Percentiles rank a stretch among this genome's conserved stretches.
phyloP scores from a whole-genome alignment of 768 basidiomycete species.

The Mycena rosella region DNA sequence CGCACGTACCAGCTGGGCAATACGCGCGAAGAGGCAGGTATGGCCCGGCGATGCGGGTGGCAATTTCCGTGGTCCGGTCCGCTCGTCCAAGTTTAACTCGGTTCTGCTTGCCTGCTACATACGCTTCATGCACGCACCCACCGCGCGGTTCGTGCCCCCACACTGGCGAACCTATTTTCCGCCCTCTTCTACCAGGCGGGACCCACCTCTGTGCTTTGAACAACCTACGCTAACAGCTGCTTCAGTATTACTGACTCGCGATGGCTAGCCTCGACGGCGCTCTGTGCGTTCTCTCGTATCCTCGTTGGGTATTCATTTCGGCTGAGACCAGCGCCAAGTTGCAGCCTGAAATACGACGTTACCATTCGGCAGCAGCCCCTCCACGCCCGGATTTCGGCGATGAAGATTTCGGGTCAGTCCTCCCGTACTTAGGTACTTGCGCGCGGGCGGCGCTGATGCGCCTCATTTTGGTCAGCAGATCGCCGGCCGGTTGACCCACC shows the following conservation, averaged over 20 bases:
- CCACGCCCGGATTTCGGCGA: constrained; percentile 38
- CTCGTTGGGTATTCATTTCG: neutral
- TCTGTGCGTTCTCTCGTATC: constrained; percentile 8
- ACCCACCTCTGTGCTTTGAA: constrained; percentile 3
- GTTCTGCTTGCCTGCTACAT: constrained; percentile 23
- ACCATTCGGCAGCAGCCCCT: constrained; percentile 35
- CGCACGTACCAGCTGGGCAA: constrained; percentile 9
- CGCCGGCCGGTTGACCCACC: constrained; percentile 39
- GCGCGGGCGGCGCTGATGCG: constrained; percentile 11
- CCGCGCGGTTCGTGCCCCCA: constrained; percentile 24
- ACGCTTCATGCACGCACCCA: constrained; percentile 17
- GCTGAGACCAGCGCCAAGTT: neutral
- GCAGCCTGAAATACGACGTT: constrained; percentile 29
- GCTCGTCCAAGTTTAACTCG: constrained; percentile 29
- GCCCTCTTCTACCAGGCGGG: constrained; percentile 16
- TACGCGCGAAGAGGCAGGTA: constrained; percentile 11
- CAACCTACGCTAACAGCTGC: neutral
- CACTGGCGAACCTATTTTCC: constrained; percentile 24
- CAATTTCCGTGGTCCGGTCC: constrained; percentile 28
- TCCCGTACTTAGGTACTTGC: neutral
- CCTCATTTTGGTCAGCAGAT: constrained; percentile 32
- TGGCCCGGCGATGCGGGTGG: constrained; percentile 7
- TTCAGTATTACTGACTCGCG: no score
- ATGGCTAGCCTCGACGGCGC: constrained; percentile 11
- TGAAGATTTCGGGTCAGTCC: constrained; percentile 37